A percentile compares a stretch with the other conserved stretches of the same genome.
Conservation (phyloP, 176 grass and related monocot species). For the Avena eriantha region DNA sequence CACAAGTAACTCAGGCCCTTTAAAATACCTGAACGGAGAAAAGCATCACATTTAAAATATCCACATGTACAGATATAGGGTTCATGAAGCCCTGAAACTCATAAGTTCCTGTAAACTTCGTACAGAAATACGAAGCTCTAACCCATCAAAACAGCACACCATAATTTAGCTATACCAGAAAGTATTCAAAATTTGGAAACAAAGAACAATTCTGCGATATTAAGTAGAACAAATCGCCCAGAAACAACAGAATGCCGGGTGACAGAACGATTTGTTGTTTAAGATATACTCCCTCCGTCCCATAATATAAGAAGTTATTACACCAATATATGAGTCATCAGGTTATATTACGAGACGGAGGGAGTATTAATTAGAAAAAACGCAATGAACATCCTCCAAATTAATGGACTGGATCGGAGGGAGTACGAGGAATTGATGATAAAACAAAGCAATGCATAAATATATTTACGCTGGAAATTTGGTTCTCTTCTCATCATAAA, state of each 20-base stretch:
- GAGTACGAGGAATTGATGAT: constrained; percentile 30
- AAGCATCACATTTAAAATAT: constrained; percentile 20
- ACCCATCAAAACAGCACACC: background rate
- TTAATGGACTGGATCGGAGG: no score
- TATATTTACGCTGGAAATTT: constrained; percentile 21
- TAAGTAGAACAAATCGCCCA: background rate
- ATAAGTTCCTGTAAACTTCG: constrained; percentile 2
- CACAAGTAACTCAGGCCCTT: constrained; percentile 78
- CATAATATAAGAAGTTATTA: no score
- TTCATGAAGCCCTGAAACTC: background rate
- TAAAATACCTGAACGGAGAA: constrained; percentile 68
- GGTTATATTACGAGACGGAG: no score
- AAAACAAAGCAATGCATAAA: background rate
- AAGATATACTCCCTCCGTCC: background rate
- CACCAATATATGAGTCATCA: no score
- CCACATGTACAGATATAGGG: constrained; percentile 1
- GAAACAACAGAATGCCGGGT: constrained; percentile 25
- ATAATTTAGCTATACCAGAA: constrained; percentile 16
- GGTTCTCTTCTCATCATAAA: background rate
- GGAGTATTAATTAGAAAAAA: constrained; percentile 12
- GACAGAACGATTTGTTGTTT: background rate
- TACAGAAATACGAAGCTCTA: background rate
- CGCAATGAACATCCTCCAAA: background rate
- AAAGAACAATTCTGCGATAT: background rate
- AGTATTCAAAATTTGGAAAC: background rate